Base-by-base conservation (phyloP, 2,329 filamentous ascomycete species). In the Daldinia eschscholtzii region DNA sequence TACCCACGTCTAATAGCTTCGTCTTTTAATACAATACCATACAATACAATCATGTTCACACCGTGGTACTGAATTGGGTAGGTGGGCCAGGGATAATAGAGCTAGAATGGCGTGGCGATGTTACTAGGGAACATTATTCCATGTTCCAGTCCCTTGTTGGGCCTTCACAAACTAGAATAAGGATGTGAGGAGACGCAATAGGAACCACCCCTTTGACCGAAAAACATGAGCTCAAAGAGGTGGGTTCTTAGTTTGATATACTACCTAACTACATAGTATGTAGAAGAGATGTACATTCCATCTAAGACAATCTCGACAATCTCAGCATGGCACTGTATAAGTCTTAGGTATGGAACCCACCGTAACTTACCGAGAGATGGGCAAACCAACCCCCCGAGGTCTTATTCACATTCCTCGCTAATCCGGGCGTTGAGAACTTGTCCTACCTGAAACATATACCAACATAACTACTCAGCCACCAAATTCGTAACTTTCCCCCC, bases 401-500 rank as follows among this genome's bases (percentile, higher is more conserved):
- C 44, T 48, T n/a, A 28, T 28, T 28, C 13, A 28, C 44, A 48
- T 48, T 48, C 44, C 44, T 48, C 44, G 13, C 44, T n/a, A 48
- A 52, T 7, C 6, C 26, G n/a, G 15, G 9, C 3, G 12, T 15
- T 6, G 15, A 33, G 15, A 52, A 18, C 13, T 18, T 18, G 15
- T 33, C 6, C 12, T 33, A 52, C 46, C 46, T 52, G 46, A 52
- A 52, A 52, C 46, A 52, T 52, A 13, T 18, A 30, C 26, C 6
- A 28, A 6, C 46, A 7, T 52, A 46, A 1, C 3, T 46, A 18
- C 28, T 4, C 6, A 33, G 7, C 26, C 15, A n/a, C 4, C 46
- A n/a, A n/a, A 52, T 13, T 52, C 12, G n/a, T 42, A 15, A n/a
- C 33, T 20, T 20, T 42, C 20, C 18, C 4, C 6, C n/a, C 41